A percentile compares a stretch with the other conserved stretches of the same genome.
Evolutionary conservation across 2,329 filamentous ascomycete genomes (phyloP).

Genomic region (Cladorrhinum sp.): DNA sequence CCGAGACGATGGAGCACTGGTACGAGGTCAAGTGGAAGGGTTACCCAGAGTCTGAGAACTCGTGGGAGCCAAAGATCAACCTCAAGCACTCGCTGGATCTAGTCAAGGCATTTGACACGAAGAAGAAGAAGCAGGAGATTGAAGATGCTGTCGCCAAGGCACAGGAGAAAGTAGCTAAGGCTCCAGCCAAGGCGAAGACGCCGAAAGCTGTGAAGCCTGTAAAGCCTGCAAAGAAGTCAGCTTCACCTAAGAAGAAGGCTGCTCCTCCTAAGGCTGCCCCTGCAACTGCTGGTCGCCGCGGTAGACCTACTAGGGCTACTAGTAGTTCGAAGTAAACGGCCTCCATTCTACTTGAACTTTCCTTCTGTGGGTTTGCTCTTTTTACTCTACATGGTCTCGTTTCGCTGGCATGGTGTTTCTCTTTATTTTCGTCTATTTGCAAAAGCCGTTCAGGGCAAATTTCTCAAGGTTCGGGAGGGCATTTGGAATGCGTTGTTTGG

Average conservation of each 20-base stretch:
- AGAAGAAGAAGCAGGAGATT: constrained; percentile 23
- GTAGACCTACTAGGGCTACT: neutral
- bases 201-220: constrained; percentile 14
- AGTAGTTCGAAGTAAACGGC: neutral
- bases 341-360: no score
- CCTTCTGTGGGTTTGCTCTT: no score
- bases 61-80: constrained; percentile 52
- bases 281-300: constrained; percentile 1
- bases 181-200: constrained; percentile 17
- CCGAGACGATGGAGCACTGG: constrained; percentile 37
- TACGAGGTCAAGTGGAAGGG: constrained; percentile 56
- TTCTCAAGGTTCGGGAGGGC: no score
- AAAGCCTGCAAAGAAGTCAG: constrained; percentile 10
- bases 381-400: no score
- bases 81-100: constrained; percentile 39
- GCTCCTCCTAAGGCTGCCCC: neutral
- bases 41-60: constrained; percentile 43
- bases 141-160: constrained; percentile 17
- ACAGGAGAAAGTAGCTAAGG: constrained; percentile 9
- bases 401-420: no score
- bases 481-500: no score
- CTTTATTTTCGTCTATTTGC: no score
- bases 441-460: no score
- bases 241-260: neutral
- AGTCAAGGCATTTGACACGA: constrained; percentile 38